These are phyloP conservation scores for Aspergillus asperescens DNA, from an alignment of 495 filamentous ascomycete species.

Conservation along the genomic window DNA sequence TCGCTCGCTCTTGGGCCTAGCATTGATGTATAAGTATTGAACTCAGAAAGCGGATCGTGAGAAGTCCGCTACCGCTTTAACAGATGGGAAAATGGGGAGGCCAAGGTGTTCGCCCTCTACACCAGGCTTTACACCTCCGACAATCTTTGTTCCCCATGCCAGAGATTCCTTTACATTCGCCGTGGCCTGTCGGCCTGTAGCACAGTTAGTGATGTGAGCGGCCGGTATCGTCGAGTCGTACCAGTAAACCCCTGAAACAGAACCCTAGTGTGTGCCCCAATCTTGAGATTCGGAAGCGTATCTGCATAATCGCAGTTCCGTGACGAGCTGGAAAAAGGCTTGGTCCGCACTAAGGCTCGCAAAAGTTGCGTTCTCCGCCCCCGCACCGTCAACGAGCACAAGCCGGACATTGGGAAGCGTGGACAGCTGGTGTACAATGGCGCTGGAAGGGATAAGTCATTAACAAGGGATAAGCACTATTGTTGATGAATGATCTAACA, in stretches of 20 bases:
- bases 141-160: conserved; percentile 81
- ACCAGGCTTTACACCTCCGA: conserved; percentile 79
- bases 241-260: conserved; percentile 91
- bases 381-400: conserved; percentile 17
- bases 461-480: not conserved
- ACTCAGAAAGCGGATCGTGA: not conserved
- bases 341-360: conserved; percentile 10
- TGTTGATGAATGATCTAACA: not conserved
- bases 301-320: conserved; percentile 45
- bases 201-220: conserved; percentile 12
- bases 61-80: conserved; percentile 53
- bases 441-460: not conserved
- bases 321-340: conserved; percentile 40
- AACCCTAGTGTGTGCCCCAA: conserved; percentile 72
- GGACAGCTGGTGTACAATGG: not conserved
- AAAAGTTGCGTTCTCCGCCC: conserved; percentile 7
- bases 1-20: conserved; percentile 69
- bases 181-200: conserved; percentile 54
- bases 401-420: conserved; percentile 8
- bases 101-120: conserved; percentile 74
- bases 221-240: conserved; percentile 9
- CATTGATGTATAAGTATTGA: conserved; percentile 8
- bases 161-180: conserved; percentile 77
- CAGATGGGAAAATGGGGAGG: conserved; percentile 69
- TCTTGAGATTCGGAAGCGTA: conserved; percentile 71